A percentile compares a stretch with the other conserved stretches of the same genome.
Evolutionary conservation across 352 stramenopile genomes (phyloP).

Genomic region (Thalassiosira exigua): DNA sequence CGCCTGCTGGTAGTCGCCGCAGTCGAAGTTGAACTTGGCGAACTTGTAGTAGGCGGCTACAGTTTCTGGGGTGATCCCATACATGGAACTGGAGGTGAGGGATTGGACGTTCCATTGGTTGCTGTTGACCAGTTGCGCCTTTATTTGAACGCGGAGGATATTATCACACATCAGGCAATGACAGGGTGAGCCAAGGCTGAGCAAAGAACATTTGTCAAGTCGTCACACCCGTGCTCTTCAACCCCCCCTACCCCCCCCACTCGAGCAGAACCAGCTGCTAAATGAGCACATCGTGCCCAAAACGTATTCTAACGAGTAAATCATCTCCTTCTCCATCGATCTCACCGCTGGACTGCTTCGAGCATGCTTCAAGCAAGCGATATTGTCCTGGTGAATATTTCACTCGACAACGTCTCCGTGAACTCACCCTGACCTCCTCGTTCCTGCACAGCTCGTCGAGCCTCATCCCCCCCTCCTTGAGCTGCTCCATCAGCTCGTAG

Average conservation of each 20-base stretch:
- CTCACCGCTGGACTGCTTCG: no score
- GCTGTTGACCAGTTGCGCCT: conserved; percentile 62
- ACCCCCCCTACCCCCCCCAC: no score
- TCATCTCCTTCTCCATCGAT: no score
- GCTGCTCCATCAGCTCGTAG: conserved; percentile 75
- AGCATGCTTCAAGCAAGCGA: no score
- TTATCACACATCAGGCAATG: conserved; percentile 8
- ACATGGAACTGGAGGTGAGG: conserved; percentile 72
- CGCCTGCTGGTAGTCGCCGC: conserved; percentile 92
- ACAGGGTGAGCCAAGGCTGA: conserved; percentile 4
- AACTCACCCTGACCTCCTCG: conserved; percentile 74
- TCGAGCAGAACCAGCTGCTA: no score
- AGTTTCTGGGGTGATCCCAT: conserved; percentile 89
- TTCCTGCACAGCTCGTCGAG: conserved; percentile 86
- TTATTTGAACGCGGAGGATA: conserved; percentile 11
- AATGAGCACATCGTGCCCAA: no score
- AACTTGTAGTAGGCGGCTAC: conserved; percentile 93
- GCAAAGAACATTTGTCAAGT: conserved; percentile 10
- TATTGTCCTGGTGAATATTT: neutral
- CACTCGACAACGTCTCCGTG: neutral
- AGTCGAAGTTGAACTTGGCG: conserved; percentile 97
- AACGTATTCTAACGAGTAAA: no score
- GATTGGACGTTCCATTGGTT: conserved; percentile 80
- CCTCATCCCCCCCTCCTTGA: conserved; percentile 77
- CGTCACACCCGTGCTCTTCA: no score